Evolutionary conservation across 345 rosid genomes (phyloP), one percentile per base, ranked within the genome.

Genomic region (Salix exigua): DNA sequence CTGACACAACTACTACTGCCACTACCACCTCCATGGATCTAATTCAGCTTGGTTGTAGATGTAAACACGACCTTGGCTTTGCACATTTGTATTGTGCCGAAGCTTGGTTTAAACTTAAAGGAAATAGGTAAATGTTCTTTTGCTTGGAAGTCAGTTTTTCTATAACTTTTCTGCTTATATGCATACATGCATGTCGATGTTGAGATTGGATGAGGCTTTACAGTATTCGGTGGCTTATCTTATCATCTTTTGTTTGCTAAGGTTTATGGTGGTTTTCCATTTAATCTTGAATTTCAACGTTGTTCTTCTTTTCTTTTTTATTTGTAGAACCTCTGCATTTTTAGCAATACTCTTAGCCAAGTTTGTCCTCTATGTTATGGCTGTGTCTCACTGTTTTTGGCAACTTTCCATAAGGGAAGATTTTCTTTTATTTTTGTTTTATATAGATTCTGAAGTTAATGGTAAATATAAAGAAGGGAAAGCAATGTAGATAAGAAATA

Each of bases 41-140:
- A 78, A 88, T 92, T 73, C 86, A 82, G 84, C 92, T 95, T 71
- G 97, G 97, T 60, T 95, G 99, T 83, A 89, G 88, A 13, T 95
- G 99, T 81, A 95, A 95, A 89, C 91, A 88, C 77, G 97, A 93
- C 71, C 97, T 95, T 26, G 94, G 93, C 74, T 82, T 86, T 79
- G 94, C 93, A 13, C 99, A 95, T 85, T 73, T 75, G 28, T 87
- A 88, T 69, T 95, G 97, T 71, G 99, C 97, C 0, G 97, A 95
- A 87, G 89, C 91, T 35, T 95, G 99, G 97, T 95, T 95, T 83
- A 95, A 87, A 85, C 86, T 90, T 23, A 91, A 84, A 89, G 96
- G 97, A 82, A 95, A 89, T 88, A 92, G 97, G 99, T 95, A 86
- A 75, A 30, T 30, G 30, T 71, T 53, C 70, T 25, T 74, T 23